Evolutionary conservation across 306 rosid species (phyloP), one percentile per base, ranked within the genome.

Genomic region (Quercus robur): DNA sequence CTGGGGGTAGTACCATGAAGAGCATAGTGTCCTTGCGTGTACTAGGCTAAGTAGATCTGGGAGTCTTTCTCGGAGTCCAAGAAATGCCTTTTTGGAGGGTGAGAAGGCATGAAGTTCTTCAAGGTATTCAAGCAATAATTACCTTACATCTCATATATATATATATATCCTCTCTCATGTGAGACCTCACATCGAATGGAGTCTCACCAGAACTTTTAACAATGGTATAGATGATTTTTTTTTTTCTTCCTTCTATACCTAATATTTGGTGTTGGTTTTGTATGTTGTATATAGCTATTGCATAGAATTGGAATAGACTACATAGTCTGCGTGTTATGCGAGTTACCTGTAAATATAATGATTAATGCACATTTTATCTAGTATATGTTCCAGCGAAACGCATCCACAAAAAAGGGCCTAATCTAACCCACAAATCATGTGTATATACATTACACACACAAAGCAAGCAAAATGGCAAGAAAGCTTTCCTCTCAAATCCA

Each of bases 41-140:
- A 7, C 38, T 57, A 67, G 82, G 78, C 0, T 76, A 20, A 85
- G 85, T 26, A 85, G 89, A 82, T 20, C 80, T 38, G 86, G 79
- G 1, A 81, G 75, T 67, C 54, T 61, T 73, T 84, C 88, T 58
- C 80, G 83, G 52, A 86, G 86, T 85, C 87, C 90, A 10, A 78
- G 80, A 77, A 78, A 20, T 31, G 62, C 55, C 19, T 26, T 74
- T 46, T 87, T 88, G 89, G 90, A 91, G 33, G 71, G 62, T 3
- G 9, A 56, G 30, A 21, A 54, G 13, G 2, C 26, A 4, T 13
- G 19, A 26, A 61, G 17, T 12, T 33, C 46, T 41, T 41, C n/a
- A 18, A 46, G 56, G 31, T 6, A 55, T 10, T n/a, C 3, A 49
- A 10, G n/a, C 44, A 41, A 8, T 41, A 41, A 41, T 41, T 41